phyloP scores from a whole-genome alignment of 2,329 filamentous ascomycete species.

The Pseudogymnoascus sp. region DNA sequence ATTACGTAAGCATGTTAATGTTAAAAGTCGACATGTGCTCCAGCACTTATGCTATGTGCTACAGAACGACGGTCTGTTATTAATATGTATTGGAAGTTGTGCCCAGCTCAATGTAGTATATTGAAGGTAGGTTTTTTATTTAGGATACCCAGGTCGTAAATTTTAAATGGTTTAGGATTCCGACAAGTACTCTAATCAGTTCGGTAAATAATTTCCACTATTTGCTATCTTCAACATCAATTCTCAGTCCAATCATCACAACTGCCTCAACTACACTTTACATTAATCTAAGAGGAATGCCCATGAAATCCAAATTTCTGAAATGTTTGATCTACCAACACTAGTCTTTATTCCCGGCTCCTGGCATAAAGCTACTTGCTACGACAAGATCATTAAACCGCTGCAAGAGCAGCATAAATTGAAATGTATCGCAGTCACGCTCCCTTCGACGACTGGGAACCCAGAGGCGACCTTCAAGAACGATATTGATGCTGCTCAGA shows the following conservation, averaged over 20 bases:
- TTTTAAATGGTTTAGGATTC: neutral
- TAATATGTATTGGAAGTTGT: too few relatives aligned
- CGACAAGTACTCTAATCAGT: too few relatives aligned
- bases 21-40: too few relatives aligned
- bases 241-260: neutral
- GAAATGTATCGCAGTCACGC: slow-evolving; percentile 27
- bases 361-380: slow-evolving; percentile 32
- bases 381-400: slow-evolving; percentile 29
- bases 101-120: neutral
- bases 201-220: too few relatives aligned
- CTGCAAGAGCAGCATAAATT: slow-evolving; percentile 28
- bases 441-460: slow-evolving; percentile 30
- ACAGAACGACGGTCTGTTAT: too few relatives aligned
- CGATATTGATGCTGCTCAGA: slow-evolving; percentile 32
- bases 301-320: neutral
- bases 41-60: too few relatives aligned
- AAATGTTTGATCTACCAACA: slow-evolving; percentile 23
- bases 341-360: slow-evolving; percentile 34
- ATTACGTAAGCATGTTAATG: neutral
- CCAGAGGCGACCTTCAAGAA: slow-evolving; percentile 32
- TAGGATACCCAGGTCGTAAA: neutral
- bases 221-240: neutral
- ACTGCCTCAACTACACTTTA: neutral
- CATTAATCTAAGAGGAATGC: neutral
- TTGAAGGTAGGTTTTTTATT: neutral